A percentile compares a stretch with the other conserved stretches of the same genome.
Evolutionary conservation across 441 rosid species (phyloP).

Genomic region (Arabidopsis lyrata): DNA sequence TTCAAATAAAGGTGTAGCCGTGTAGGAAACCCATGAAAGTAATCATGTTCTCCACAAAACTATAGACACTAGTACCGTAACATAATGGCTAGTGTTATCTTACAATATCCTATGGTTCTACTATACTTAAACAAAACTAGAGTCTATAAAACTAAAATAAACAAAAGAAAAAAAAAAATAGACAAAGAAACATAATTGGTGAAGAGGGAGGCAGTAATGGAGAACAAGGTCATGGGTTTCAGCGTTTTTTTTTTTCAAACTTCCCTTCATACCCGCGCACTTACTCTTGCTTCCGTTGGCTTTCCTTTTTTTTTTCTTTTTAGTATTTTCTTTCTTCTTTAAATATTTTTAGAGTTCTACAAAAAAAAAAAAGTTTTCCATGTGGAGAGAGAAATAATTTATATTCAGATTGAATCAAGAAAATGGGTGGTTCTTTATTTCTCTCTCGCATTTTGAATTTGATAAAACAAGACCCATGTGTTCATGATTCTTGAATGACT

Average conservation of each 20-base stretch:
- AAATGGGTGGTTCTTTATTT: neutral
- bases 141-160: neutral
- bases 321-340: neutral
- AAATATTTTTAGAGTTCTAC: neutral
- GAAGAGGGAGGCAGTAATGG: slow-evolving; percentile 28
- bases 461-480: slow-evolving; percentile 20
- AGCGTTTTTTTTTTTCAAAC: slow-evolving; percentile 71
- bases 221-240: slow-evolving; percentile 62
- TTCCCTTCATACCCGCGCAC: slow-evolving; percentile 78
- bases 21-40: slow-evolving; percentile 28
- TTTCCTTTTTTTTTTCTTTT: slow-evolving; percentile 21
- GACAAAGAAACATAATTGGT: slow-evolving; percentile 12
- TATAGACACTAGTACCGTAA: slow-evolving; percentile 23
- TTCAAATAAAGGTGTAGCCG: neutral
- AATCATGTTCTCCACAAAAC: slow-evolving; percentile 37
- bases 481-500: slow-evolving; percentile 34
- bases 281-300: slow-evolving; percentile 63
- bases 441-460: neutral
- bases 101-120: neutral
- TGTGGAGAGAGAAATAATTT: slow-evolving; percentile 32
- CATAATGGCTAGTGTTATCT: slow-evolving; percentile 32
- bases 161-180: neutral
- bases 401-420: slow-evolving; percentile 1
- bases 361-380: slow-evolving; percentile 6
- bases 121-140: neutral